Base-by-base conservation (phyloP, 2,329 filamentous ascomycete genomes). In the Monosporascus sp. region DNA sequence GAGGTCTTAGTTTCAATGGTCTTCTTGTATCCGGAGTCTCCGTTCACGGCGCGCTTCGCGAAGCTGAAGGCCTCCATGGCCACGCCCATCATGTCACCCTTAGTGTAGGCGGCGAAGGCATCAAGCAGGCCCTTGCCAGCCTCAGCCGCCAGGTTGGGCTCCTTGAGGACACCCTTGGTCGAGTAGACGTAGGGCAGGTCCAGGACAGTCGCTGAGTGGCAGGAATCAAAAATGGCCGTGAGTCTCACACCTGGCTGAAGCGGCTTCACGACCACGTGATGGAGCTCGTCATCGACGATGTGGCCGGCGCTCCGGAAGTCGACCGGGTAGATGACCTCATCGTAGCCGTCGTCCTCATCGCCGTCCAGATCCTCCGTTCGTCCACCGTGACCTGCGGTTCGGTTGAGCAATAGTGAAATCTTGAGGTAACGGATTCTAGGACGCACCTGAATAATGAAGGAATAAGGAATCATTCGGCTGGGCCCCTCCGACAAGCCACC, bases 1-100 rank as follows among this genome's bases (percentile, higher is more conserved):
- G 89, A 94, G 11, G 93, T 97, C 79, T 96, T 97, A 43, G 93
- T 97, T 60, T 87, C 81, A 60, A 92, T 74, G 49, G 91, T 85
- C 66, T 86, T 87, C 73, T 91, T 82, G 70, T 92, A 87, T 7
- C 87, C 86, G n/a, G 91, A 86, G 54, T 94, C 81, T 62, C 93
- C 92, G 51, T 76, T 84, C 17, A 89, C 87, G 11, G 90, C 91
- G 71, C 94, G 95, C 77, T 96, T 97, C 75, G 96, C 85, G 65
- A 97, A 84, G 46, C 86, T 85, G 68, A 93, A 82, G 28, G 94
- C 84, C 51, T 88, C 89, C 56, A 80, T 89, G 53, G 91, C 85
- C 72, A 96, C 91, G 60, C 91, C 85, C 56, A 86, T 83, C 59
- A 96, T 79, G 69, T 97, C 91, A 63, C 92, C 91, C 56, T 76